phyloP scores from a whole-genome alignment of 148 eudicot species.

The Linanthus parryae region DNA sequence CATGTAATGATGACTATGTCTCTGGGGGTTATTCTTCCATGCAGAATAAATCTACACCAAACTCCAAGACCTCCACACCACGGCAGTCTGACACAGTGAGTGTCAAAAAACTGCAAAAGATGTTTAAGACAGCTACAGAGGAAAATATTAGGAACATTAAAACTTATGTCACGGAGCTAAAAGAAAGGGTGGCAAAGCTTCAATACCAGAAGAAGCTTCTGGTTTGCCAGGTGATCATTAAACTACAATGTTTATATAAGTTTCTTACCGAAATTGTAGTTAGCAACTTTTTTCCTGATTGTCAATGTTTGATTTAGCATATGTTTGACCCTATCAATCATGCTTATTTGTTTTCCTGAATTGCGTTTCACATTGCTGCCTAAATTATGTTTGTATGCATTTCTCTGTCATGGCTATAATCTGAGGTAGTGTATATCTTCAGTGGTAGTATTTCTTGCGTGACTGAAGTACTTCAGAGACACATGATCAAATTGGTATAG shows the following conservation, averaged over 20 bases:
- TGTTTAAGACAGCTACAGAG: constrained; percentile 87
- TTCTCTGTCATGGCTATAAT: no score
- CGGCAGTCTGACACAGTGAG: constrained; percentile 51
- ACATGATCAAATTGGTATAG: no score
- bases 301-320: no score
- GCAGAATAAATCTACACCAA: constrained; percentile 21
- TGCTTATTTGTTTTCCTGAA: no score
- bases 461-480: no score
- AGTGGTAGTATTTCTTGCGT: no score
- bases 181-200: constrained; percentile 93
- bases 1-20: constrained; percentile 22
- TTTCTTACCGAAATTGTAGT: not conserved
- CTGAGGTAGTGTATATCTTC: no score
- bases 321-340: no score
- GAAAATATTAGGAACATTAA: constrained; percentile 80
- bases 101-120: constrained; percentile 80
- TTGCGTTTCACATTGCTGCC: no score
- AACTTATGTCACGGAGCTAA: constrained; percentile 81
- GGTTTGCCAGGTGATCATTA: constrained; percentile 73
- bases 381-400: no score
- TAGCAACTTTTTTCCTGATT: no score
- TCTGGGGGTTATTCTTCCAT: constrained; percentile 33
- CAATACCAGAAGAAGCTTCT: constrained; percentile 97
- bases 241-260: no score
- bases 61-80: constrained; percentile 23